phyloP scores from a whole-genome alignment of 495 filamentous ascomycete species.

The Aspergillus nidulans region DNA sequence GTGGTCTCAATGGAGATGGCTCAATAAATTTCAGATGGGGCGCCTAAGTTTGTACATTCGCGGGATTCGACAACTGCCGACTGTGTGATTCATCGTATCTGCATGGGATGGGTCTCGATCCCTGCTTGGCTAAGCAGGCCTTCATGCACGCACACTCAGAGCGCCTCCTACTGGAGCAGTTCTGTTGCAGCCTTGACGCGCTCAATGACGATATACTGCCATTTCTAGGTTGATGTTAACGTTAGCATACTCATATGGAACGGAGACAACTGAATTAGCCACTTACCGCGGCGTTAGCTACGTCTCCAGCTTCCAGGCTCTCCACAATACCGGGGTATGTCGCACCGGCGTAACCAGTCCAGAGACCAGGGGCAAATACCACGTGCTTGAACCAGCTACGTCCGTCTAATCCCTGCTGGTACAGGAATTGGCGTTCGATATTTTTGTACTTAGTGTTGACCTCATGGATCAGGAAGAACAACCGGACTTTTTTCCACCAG shows the following conservation, averaged over 20 bases:
- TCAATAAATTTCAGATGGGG: neutral
- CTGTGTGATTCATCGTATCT: constrained; percentile 1
- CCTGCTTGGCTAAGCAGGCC: neutral
- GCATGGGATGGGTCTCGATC: neutral
- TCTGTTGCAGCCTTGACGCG: constrained; percentile 35
- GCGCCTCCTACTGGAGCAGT: constrained; percentile 24
- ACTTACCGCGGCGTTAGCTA: constrained; percentile 40
- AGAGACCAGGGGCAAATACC: constrained; percentile 72
- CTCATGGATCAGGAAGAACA: constrained; percentile 50
- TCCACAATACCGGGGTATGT: constrained; percentile 62
- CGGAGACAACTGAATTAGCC: neutral
- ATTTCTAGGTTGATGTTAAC: constrained; percentile 38
- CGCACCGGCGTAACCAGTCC: constrained; percentile 83
- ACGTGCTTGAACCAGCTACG: constrained; percentile 64
- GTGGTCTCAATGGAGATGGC: neutral
- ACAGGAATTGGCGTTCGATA: constrained; percentile 60
- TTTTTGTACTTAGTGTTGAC: constrained; percentile 59
- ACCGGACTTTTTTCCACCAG: constrained; percentile 62
- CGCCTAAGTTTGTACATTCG: neutral
- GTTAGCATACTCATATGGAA: neutral
- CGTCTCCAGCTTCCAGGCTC: constrained; percentile 52
- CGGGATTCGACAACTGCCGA: neutral
- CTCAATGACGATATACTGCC: constrained; percentile 39
- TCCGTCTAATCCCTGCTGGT: constrained; percentile 53
- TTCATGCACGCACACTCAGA: neutral